Conservation (phyloP, 2,329 filamentous ascomycete species). For the Ilyonectria destructans region DNA sequence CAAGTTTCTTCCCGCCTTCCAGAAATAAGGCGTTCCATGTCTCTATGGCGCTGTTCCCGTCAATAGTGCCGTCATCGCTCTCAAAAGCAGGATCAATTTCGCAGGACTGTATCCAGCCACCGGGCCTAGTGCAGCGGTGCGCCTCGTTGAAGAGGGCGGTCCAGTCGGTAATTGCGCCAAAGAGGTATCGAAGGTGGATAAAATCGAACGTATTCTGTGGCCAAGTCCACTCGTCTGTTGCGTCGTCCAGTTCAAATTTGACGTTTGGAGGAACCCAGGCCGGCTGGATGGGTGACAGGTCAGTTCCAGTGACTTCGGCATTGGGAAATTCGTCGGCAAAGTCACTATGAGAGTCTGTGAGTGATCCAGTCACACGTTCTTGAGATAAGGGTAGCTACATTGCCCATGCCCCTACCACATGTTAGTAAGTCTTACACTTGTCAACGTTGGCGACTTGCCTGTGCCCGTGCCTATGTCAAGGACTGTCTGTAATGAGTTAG, state of each 20-base stretch:
- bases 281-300: slow-evolving; percentile 11
- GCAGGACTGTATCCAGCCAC: slow-evolving; percentile 29
- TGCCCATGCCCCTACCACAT: slow-evolving; percentile 4
- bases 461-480: slow-evolving; percentile 16
- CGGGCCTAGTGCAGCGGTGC: slow-evolving; percentile 19
- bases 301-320: not conserved
- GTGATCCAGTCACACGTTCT: not conserved
- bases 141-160: slow-evolving; percentile 21
- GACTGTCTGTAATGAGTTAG: not conserved
- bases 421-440: not conserved
- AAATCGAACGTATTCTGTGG: slow-evolving; percentile 28
- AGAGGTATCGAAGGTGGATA: slow-evolving; percentile 32
- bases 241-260: slow-evolving; percentile 17
- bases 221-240: slow-evolving; percentile 19
- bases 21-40: slow-evolving; percentile 17
- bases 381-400: not conserved
- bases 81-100: slow-evolving; percentile 25
- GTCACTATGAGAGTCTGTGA: not conserved
- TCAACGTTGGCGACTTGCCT: not conserved
- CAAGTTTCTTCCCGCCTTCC: slow-evolving; percentile 18
- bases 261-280: slow-evolving; percentile 13
- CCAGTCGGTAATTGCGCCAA: slow-evolving; percentile 32
- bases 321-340: slow-evolving; percentile 13
- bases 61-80: slow-evolving; percentile 27
- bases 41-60: slow-evolving; percentile 10